Evolutionary conservation across 306 rosid species (phyloP).

Genomic region (Calophaca sinica): DNA sequence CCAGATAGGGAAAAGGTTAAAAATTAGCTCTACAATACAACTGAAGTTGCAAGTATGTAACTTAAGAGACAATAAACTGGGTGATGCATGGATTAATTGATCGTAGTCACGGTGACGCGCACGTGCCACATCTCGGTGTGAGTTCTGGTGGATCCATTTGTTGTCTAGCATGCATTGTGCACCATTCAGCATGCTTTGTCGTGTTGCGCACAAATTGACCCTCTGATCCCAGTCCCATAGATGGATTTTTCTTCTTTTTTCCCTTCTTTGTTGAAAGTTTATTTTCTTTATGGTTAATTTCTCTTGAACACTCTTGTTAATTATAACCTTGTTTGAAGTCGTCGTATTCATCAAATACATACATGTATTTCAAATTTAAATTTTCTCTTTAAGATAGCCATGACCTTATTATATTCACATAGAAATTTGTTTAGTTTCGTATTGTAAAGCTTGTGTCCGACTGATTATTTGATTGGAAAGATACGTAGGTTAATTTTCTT

Average conservation of each 20-base stretch:
- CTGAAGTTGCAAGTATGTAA: too few species aligned
- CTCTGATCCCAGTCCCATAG: neutral
- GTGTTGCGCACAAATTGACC: neutral
- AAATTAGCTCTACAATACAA: too few species aligned
- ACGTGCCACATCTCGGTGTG: neutral
- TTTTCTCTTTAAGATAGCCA: neutral
- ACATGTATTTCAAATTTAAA: neutral
- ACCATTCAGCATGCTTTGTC: constrained; percentile 1
- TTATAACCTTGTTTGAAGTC: too few species aligned
- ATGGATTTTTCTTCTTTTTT: neutral
- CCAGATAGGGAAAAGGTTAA: too few species aligned
- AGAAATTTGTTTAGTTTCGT: neutral
- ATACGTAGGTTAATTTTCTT: neutral
- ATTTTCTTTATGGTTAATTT: neutral
- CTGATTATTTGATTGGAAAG: neutral
- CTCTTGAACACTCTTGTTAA: too few species aligned
- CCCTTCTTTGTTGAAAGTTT: neutral
- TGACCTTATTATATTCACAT: neutral
- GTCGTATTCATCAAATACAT: neutral
- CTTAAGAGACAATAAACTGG: too few species aligned
- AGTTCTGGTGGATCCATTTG: constrained; percentile 27
- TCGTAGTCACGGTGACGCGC: too few species aligned
- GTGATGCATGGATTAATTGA: too few species aligned
- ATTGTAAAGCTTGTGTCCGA: neutral
- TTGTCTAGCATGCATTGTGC: constrained; percentile 28